Conservation (phyloP, 164 flowering plant genomes). For the Nymphaea colorata region DNA sequence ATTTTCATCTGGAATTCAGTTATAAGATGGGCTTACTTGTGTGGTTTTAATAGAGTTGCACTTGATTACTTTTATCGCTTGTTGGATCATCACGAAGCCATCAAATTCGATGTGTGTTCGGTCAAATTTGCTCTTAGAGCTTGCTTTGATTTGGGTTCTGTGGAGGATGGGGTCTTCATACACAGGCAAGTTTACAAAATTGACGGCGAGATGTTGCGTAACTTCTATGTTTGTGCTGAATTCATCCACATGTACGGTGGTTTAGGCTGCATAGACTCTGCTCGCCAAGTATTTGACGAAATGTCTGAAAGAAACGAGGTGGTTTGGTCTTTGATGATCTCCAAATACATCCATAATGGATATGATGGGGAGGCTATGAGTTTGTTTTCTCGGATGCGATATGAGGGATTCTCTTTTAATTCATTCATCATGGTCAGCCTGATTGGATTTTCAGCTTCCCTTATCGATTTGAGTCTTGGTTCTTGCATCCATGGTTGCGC, state of each 20-base stretch:
- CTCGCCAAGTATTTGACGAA: too few species aligned
- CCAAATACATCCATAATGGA: too few species aligned
- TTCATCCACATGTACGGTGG: too few species aligned
- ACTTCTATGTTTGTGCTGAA: too few species aligned
- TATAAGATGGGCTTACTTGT: constrained; percentile 22
- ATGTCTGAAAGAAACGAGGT: too few species aligned
- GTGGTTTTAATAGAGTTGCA: constrained; percentile 14
- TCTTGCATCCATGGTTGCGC: constrained; percentile 18
- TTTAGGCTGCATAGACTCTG: too few species aligned
- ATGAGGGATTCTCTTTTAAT: constrained; percentile 17
- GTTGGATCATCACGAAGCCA: not conserved
- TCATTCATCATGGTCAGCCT: constrained; percentile 28
- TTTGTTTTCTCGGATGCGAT: constrained; percentile 18
- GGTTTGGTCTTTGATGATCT: too few species aligned
- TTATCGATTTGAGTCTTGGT: constrained; percentile 9
- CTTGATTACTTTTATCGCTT: constrained; percentile 1
- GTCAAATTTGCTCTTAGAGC: not conserved
- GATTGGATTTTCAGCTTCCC: constrained; percentile 16
- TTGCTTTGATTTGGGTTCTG: not conserved
- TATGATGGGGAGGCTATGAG: not conserved
- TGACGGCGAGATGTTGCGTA: not conserved
- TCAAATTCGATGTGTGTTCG: not conserved
- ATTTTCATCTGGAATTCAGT: constrained; percentile 21
- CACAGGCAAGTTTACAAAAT: not conserved
- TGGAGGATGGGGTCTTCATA: not conserved